These are phyloP conservation scores for Nemania sp. DNA, from an alignment of 2,329 filamentous ascomycete genomes.

Conservation along the genomic window DNA sequence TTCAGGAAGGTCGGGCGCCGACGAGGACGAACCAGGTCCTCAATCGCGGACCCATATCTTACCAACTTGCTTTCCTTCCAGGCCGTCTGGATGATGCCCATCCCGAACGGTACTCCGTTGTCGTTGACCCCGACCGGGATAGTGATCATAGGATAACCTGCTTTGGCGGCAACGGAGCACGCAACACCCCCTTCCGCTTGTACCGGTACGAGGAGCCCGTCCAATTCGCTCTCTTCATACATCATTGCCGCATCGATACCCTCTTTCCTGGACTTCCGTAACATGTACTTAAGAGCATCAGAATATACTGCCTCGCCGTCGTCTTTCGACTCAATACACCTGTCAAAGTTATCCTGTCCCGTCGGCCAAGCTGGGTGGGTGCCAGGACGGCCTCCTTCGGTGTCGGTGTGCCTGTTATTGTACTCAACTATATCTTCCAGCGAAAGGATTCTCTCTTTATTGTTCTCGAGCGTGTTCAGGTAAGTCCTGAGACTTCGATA, in stretches of 20 bases:
- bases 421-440: slow-evolving; percentile 6
- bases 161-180: slow-evolving; percentile 9
- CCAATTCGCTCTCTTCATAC: background rate
- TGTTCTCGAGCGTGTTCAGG: slow-evolving; percentile 1
- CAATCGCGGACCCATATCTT: slow-evolving; percentile 6
- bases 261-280: slow-evolving; percentile 6
- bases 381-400: slow-evolving; percentile 2
- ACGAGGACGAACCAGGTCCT: slow-evolving; percentile 4
- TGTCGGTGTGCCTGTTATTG: slow-evolving; percentile 4
- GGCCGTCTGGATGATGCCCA: slow-evolving; percentile 6
- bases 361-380: slow-evolving; percentile 10
- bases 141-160: slow-evolving; percentile 14
- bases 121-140: slow-evolving; percentile 6
- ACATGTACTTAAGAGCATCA: background rate
- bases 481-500: slow-evolving; percentile 1
- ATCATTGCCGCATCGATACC: slow-evolving; percentile 11
- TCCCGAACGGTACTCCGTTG: slow-evolving; percentile 1
- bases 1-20: background rate
- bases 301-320: background rate
- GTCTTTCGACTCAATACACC: slow-evolving; percentile 1
- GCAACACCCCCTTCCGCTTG: slow-evolving; percentile 6
- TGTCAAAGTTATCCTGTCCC: slow-evolving; percentile 8
- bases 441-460: background rate
- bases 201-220: slow-evolving; percentile 8
- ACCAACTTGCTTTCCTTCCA: slow-evolving; percentile 12